Percentiles rank a stretch among this genome's conserved stretches.
Conservation (phyloP, 2,329 filamentous ascomycete species). For the Ambrosiella cleistominuta region DNA sequence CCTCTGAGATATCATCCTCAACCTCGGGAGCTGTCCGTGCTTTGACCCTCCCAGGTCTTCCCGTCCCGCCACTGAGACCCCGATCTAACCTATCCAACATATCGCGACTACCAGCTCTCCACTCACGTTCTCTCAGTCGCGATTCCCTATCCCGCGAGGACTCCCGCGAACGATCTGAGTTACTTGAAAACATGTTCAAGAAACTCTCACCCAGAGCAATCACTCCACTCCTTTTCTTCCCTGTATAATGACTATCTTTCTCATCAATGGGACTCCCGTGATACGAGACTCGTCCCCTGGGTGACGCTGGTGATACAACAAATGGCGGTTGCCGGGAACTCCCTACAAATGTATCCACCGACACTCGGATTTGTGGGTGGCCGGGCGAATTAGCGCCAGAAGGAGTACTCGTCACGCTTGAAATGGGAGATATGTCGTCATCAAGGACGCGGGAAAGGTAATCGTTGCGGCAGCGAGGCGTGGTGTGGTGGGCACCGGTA, state of each 20-base stretch:
- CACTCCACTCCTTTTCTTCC: constrained; percentile 5
- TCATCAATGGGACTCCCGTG: constrained; percentile 5
- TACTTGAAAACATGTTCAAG: constrained; percentile 5
- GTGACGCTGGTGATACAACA: constrained; percentile 6
- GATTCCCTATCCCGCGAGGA: constrained; percentile 4
- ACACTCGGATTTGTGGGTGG: constrained; percentile 6
- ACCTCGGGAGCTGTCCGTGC: background rate
- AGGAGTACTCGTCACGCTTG: background rate
- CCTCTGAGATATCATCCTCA: constrained; percentile 5
- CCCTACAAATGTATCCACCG: background rate
- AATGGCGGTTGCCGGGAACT: background rate
- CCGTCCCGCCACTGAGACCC: background rate
- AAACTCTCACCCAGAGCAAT: background rate
- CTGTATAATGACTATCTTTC: background rate
- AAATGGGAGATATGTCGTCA: background rate
- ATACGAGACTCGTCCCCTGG: background rate
- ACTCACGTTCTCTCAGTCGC: constrained; percentile 7
- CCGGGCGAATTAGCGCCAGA: background rate
- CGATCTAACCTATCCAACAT: background rate
- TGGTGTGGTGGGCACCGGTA: background rate
- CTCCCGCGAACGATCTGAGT: constrained; percentile 2
- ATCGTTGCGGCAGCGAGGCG: constrained; percentile 1
- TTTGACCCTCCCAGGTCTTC: background rate
- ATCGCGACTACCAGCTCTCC: background rate
- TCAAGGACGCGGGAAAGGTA: background rate